A percentile compares a stretch with the other conserved stretches of the same genome.
phyloP scores from a whole-genome alignment of 345 rosid species.

The Nephelium lappaceum region DNA sequence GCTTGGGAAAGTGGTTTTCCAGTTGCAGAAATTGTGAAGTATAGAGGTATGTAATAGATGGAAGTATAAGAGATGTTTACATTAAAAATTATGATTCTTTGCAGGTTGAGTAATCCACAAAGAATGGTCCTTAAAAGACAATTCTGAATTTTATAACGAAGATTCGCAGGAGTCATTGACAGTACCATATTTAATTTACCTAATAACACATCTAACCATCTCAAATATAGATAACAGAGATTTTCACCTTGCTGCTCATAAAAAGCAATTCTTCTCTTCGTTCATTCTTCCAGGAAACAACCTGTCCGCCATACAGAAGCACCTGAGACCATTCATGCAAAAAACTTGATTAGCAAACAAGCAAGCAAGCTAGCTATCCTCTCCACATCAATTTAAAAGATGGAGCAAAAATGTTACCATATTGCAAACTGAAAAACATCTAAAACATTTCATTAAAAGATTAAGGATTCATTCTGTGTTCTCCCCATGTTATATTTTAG shows the following conservation, averaged over 20 bases:
- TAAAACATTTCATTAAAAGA: neutral
- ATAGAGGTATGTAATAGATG: neutral
- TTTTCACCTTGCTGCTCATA: constrained; percentile 78
- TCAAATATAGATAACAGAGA: neutral
- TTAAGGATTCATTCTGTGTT: neutral
- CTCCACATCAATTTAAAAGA: constrained; percentile 5
- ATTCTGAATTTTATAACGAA: constrained; percentile 4
- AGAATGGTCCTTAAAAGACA: neutral
- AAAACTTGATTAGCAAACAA: constrained; percentile 9
- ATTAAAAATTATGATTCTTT: neutral
- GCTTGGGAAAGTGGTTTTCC: neutral
- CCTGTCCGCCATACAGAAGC: constrained; percentile 84
- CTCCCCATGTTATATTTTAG: neutral
- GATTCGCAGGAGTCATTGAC: neutral
- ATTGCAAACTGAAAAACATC: neutral
- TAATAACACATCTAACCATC: neutral
- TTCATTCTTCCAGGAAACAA: constrained; percentile 94
- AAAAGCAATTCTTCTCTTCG: constrained; percentile 82
- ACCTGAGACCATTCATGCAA: constrained; percentile 61
- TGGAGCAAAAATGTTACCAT: neutral
- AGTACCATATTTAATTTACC: neutral
- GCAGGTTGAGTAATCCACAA: neutral
- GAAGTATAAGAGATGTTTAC: neutral
- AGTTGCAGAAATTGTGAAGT: neutral
- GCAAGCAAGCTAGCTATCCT: neutral